Evolutionary conservation across 2,329 filamentous ascomycete genomes (phyloP).

Genomic region (Neofusicoccum sp.): DNA sequence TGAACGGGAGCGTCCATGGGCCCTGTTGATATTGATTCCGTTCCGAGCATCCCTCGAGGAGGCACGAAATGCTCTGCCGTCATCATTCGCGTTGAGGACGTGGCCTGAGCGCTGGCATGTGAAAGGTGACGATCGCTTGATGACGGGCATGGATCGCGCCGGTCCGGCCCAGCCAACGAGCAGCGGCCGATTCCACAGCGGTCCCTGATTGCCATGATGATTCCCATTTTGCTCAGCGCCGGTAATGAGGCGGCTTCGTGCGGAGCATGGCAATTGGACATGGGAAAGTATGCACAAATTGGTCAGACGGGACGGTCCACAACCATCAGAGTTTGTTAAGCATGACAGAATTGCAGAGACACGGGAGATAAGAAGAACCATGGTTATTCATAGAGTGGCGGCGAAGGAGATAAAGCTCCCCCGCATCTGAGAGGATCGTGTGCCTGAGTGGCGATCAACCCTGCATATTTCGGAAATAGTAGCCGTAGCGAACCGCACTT

Average conservation of each 20-base stretch:
- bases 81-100: background rate
- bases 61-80: background rate
- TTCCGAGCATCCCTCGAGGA: background rate
- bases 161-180: slow-evolving; percentile 11
- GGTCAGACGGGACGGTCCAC: too few relatives aligned
- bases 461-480: background rate
- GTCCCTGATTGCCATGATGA: background rate
- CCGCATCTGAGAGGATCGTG: too few relatives aligned
- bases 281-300: background rate
- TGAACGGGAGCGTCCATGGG: background rate
- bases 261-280: background rate
- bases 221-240: background rate
- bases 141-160: slow-evolving; percentile 10
- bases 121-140: slow-evolving; percentile 7
- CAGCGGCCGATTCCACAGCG: slow-evolving; percentile 5
- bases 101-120: slow-evolving; percentile 15
- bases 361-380: too few relatives aligned
- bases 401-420: too few relatives aligned
- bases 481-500: background rate
- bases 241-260: background rate
- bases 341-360: background rate
- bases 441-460: background rate
- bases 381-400: too few relatives aligned
- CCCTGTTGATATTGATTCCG: background rate
- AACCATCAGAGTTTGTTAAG: too few relatives aligned